Base-by-base conservation (phyloP, 169 alveolate genomes). In the Eimeria tenella region DNA sequence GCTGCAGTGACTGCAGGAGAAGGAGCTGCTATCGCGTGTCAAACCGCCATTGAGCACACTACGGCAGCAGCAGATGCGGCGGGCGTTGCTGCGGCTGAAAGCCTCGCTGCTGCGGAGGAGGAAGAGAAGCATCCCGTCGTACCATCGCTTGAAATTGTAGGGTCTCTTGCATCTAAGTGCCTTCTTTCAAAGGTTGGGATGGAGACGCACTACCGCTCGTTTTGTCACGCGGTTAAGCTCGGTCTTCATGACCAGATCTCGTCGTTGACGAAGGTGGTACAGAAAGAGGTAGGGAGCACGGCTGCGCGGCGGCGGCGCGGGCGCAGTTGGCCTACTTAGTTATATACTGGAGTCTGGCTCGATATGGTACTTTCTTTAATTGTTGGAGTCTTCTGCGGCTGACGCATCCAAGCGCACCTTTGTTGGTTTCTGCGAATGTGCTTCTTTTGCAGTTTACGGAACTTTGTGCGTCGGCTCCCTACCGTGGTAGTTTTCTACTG, bases 401-500 rank as follows among this genome's bases (percentile, higher is more conserved):
- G 42, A 31, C 42, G 42, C 2, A 31, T 31, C 42, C 42, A 31
- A 2, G 4, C 42, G 42, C 42, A 2, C 42, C 42, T 31, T 31
- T 21, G 23, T 49, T 65, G 53, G 63, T 11, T 75, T 50, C 56
- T 75, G 68, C 9, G 21, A 11, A 7, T 42, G 21, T 86, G 4
- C n/a, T 86, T 23, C 13, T 87, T 58, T 6, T 62, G 17, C 96
- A 94, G 96, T 87, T 94, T 19, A 65, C 94, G 63, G 97, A 95
- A 21, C 84, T 96, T 62, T 95, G 97, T 63, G 93, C 93, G 73
- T 93, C 96, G 83, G 97, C 95, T 17, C 95, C 95, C 19, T 94
- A 87, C 86, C 95, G 95, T 79, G 94, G 95, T 55, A 96, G 97
- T 83, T 88, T 93, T 19, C 92, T 96, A 70, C 96, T 97, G 23